Base-by-base conservation (phyloP, 352 stramenopile genomes). In the Blastocystis sp. region DNA sequence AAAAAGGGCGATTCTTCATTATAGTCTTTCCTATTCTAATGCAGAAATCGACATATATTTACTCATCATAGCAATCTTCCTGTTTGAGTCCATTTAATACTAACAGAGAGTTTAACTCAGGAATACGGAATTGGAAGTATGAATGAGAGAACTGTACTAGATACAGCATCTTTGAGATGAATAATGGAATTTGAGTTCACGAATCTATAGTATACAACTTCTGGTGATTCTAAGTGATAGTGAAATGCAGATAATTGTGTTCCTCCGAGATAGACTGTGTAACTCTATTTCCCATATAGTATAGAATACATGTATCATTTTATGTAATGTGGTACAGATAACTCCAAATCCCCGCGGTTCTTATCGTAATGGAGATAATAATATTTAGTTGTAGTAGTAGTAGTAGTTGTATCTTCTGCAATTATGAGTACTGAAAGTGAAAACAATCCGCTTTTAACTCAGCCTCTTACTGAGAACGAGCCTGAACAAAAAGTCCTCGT, bases 61-160 rank as follows among this genome's bases (percentile, higher is more conserved):
- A 64, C 20, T 90, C 88, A n/a, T 63, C 64, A 8, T 92, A 92
- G 20, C 91, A 84, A 11, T 91, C 90, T 2, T 90, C 63, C 18
- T 91, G 84, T 8, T 79, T 73, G 1, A 95, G 90, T 2, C 90
- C 63, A 66, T 95, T 93, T 82, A 95, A 89, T 59, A 91, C 91
- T 56, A 95, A 90, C 79, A 95, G 87, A 43, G 93, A 92, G 89
- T 94, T 92, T 43, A 95, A 90, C 89, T 95, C 93, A 23, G 93
- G 93, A 77, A 95, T 94, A 23, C 93, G 92, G 90, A 95, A 95
- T 64, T 93, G 26, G 45, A 87, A 45, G 29, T 87, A 87, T 4
- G 76, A 77, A 29, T 87, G 76, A n/a, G 76, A 34, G 50, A 87
- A 87, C 18, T 70, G 76, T 13, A 87, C 47, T 6, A 87, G 53